phyloP scores from a whole-genome alignment of 1,139 yeast genomes.

The Diutina mesorugosa region DNA sequence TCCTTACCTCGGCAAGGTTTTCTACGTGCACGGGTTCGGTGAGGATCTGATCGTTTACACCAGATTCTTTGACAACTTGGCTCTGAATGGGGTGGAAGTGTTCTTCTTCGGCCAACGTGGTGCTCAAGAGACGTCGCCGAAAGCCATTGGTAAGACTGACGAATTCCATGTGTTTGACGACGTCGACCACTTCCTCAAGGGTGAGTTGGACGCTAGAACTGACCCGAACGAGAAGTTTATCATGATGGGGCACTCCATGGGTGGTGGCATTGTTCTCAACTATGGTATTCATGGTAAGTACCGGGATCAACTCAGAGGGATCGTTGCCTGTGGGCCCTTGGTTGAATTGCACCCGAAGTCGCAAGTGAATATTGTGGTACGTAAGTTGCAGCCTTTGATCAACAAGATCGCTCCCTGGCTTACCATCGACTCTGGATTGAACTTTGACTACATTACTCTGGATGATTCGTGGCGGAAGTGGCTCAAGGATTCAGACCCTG shows the following conservation, averaged over 20 bases:
- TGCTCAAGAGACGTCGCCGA: conserved; percentile 63
- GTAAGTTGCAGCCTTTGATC: conserved; percentile 32
- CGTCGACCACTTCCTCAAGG: conserved; percentile 48
- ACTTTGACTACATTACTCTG: conserved; percentile 41
- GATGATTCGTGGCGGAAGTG: conserved; percentile 36
- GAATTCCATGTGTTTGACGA: conserved; percentile 56
- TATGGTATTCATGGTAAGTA: conserved; percentile 60
- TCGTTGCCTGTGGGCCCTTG: conserved; percentile 57
- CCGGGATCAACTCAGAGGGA: conserved; percentile 39
- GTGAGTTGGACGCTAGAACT: conserved; percentile 14
- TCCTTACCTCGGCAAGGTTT: conserved; percentile 37
- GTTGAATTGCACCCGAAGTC: conserved; percentile 46
- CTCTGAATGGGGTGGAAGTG: conserved; percentile 54
- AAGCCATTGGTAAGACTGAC: conserved; percentile 50
- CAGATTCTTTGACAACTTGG: conserved; percentile 45
- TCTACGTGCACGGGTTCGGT: conserved; percentile 73
- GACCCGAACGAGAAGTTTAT: conserved; percentile 30
- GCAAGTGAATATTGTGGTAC: conserved; percentile 38
- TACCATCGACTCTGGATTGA: conserved; percentile 44
- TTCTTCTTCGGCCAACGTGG: conserved; percentile 84
- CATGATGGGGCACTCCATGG: conserved; percentile 90
- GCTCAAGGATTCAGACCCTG: conserved; percentile 22
- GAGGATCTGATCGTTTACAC: conserved; percentile 48
- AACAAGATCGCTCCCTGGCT: conserved; percentile 38
- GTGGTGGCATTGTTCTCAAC: conserved; percentile 72